Evolutionary conservation across 352 stramenopile genomes (phyloP), one percentile per base, ranked within the genome.

Genomic region (Phytophthora lateralis): DNA sequence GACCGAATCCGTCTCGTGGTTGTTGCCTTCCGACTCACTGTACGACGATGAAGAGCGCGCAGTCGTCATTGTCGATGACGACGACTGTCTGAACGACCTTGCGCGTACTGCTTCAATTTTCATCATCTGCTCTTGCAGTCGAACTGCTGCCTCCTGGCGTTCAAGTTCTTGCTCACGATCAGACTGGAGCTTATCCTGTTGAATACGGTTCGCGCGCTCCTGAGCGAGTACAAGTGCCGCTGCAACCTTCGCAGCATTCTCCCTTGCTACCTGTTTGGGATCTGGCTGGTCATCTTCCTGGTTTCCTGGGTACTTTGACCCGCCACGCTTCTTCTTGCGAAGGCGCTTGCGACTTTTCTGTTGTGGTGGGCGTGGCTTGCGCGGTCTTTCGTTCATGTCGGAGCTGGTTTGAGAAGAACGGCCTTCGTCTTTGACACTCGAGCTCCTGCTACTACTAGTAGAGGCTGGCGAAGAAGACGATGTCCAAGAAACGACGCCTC

Each of bases 81-180:
- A 44, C 0, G 21, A 44, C 14, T 49, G 42, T 21, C 59, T 53
- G 12, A 73, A 61, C 1, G 63, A 71, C 26, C 21, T 64, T 5
- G 59, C 60, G 4, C 71, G 67, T 8, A 79, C 52, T 12, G 50
- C 68, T 44, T 85, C 76, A 26, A 85, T 85, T 21, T 59, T 73
- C 17, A 63, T 48, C 58, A 82, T 73, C 34, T 85, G 66, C 27
- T 69, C 57, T 53, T 85, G 69, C 18, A 80, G 38, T 41, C 49
- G 61, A 18, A 60, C 29, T 17, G 65, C 57, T 26, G 52, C 65
- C 29, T 73, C 70, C 29, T 59, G 54, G 3, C 49, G 62, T n/a
- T 66, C 49, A 30, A 55, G 57, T 66, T 71, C 44, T 35, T 47
- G 45, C 14, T 67, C 60, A 15, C 47, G 51, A 30, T 66, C 44